Base-by-base conservation (phyloP, 2,329 filamentous ascomycete genomes). In the Monilinia laxa region DNA sequence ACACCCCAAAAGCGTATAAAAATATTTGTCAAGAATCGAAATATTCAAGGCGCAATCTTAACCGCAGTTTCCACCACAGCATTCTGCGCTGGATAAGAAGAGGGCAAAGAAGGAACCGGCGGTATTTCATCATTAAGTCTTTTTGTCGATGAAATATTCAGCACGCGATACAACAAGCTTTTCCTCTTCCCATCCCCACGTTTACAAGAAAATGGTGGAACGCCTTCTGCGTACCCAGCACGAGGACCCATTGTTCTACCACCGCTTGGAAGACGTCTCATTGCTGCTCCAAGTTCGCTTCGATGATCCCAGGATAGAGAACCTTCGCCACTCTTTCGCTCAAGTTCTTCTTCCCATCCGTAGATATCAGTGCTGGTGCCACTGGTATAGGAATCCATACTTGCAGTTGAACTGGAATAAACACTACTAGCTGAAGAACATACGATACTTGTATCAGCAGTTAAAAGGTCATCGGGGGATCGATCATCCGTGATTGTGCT, bases 321-420 rank as follows among this genome's bases (percentile, higher is more conserved):
- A 16, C 57, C 51, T 62, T 76, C 73, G 51, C 68, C 73, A 16
- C 71, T 64, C 53, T 75, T 74, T 28, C 77, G 75, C 12, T 80
- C 77, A 25, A 81, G 76, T 69, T 82, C 82, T 12, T 82, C 82
- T 67, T 85, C 83, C 84, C 83, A 86, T 16, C 84, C 83, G 66
- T 85, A 85, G 5, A 79, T 71, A 65, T 85, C 83, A 2, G 77
- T 74, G 7, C 75, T 74, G 4, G 76, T 6, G 73, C 62, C 7
- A 75, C 76, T 2, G 75, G 45, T 16, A 42, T 23, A 42, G 9
- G 65, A 74, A 51, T 75, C 74, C 38, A 76, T 75, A 35, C 76
- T 76, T n/a, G 72, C 69, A 31, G 73, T 67, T 14, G 73, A 71
- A 38, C 64, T 58, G 40, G 75, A 72, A 47, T 77, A 73, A 1